Base-by-base conservation (phyloP, 805 yeast genomes). In the Metschnikowia dekortorum region DNA sequence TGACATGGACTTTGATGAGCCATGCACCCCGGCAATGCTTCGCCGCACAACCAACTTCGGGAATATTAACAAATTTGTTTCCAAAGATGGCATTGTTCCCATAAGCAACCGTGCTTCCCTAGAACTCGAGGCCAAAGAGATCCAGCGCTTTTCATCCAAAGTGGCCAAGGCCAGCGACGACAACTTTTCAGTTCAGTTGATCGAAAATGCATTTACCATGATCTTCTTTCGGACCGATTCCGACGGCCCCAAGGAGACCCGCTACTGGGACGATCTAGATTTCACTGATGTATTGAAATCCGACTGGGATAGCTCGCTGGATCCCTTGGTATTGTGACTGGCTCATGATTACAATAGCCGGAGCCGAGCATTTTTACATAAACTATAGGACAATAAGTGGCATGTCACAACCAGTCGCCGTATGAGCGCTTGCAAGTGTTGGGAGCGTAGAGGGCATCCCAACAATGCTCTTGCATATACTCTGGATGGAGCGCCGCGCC, bases 201-300 rank as follows among this genome's bases (percentile, higher is more conserved):
- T 58, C 9, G 60, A 56, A 30, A 58, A 58, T 28, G 55, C 54
- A 9, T 48, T 56, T 18, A 48, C 57, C 39, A 48, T 58, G 54
- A 47, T 55, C 0, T 55, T 58, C 44, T 55, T 48, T 31, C 45
- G 28, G 3, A 44, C 13, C 6, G 48, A 35, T 10, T 35, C 9
- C 13, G 44, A 43, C 10, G 4, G 29, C 29, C 14, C 10, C 9
- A 36, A 28, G n/a, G 35, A 33, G 32, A 16, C 33, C 18, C 55
- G 60, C 5, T 42, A 10, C 34, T 57, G 60, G 60, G 60, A 57
- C 37, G 54, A 57, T 14, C 22, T 56, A 13, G 56, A 55, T 33
- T 36, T 46, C 26, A 34, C 32, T 14, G 56, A 50, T 10, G 36
- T 42, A 1, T 46, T 56, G 34, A 54, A 48, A 46, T 39, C 44